Percentiles rank a stretch among this genome's conserved stretches.
Conservation (phyloP, 495 filamentous ascomycete species). For the Durotheca rogersii region DNA sequence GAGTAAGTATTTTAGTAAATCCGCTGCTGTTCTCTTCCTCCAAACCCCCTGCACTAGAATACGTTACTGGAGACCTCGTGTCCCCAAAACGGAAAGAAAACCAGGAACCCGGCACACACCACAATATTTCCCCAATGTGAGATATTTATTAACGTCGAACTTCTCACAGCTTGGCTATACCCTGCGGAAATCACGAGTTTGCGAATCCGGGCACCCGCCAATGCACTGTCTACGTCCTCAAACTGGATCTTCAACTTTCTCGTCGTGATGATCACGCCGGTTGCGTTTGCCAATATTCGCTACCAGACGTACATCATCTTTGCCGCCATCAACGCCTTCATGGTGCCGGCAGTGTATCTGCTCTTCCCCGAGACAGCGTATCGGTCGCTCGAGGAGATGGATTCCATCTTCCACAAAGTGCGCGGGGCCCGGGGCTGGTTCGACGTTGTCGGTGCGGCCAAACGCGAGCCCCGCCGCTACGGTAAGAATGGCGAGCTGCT, state of each 20-base stretch:
- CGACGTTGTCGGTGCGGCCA: slow-evolving; percentile 60
- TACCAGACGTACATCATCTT: slow-evolving; percentile 80
- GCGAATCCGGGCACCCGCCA: slow-evolving; percentile 70
- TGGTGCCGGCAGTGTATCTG: slow-evolving; percentile 69
- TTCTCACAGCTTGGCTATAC: slow-evolving; percentile 58
- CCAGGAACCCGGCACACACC: too few relatives aligned
- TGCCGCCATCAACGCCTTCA: slow-evolving; percentile 72
- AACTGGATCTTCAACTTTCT: slow-evolving; percentile 62
- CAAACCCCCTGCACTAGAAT: too few relatives aligned
- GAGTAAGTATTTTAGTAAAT: slow-evolving; percentile 57
- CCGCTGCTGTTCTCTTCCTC: too few relatives aligned
- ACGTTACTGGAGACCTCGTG: too few relatives aligned
- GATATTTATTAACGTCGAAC: too few relatives aligned
- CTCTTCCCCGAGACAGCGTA: slow-evolving; percentile 77
- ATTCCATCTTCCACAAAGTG: slow-evolving; percentile 69
- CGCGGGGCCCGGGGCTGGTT: slow-evolving; percentile 52
- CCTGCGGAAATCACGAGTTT: slow-evolving; percentile 73
- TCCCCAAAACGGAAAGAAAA: too few relatives aligned
- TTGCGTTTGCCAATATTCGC: slow-evolving; percentile 64
- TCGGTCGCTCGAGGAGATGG: slow-evolving; percentile 74
- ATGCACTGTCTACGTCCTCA: slow-evolving; percentile 67
- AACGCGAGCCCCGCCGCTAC: slow-evolving; percentile 64
- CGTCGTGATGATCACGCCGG: slow-evolving; percentile 62
- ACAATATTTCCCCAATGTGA: too few relatives aligned
- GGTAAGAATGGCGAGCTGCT: slow-evolving; percentile 69